Base-by-base conservation (phyloP, 1,139 yeast species). In the Debaryomyces fabryi region DNA sequence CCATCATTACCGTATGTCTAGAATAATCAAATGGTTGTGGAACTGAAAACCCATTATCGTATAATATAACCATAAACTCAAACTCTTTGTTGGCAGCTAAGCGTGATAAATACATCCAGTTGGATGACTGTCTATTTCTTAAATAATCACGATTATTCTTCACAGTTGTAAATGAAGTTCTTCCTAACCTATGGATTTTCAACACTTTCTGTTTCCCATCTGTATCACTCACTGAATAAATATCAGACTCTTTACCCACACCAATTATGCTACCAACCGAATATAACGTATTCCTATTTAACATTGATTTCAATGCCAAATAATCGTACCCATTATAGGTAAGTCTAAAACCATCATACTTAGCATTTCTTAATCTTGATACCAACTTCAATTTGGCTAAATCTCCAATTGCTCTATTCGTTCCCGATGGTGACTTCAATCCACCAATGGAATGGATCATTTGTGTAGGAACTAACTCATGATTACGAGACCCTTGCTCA, bases 161-260 rank as follows among this genome's bases (percentile, higher is more conserved):
- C 44, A 95, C 96, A 0, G 96, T 87, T 56, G 88, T 81, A 71
- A 93, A 93, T 2, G 97, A 91, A 1, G 95, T 88, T 63, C 99
- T 81, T 29, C 99, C 99, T 50, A 93, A 75, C 57, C 99, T 79
- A 68, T 92, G 98, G 42, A 93, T 86, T 68, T 93, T 93, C 62
- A 95, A 67, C 10, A 92, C 97, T 59, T 80, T 81, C 51, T 82
- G 81, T 13, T 63, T 65, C 1, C 96, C 96, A 23, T 77, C 64
- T 9, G 78, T 72, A 59, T 88, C 93, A 50, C 88, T 85, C 1
- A 88, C 92, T n/a, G 93, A 80, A 65, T 86, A 91, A 59, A 93
- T 92, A 69, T 93, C 99, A 3, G 97, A 90, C 66, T 93, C 99
- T 65, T 93, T 93, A 60, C 99, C 99, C 45, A 95, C 96, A 49